These are phyloP conservation scores for Scleromitrula shiraiana DNA, from an alignment of 2,329 filamentous ascomycete species.

Conservation along the genomic window DNA sequence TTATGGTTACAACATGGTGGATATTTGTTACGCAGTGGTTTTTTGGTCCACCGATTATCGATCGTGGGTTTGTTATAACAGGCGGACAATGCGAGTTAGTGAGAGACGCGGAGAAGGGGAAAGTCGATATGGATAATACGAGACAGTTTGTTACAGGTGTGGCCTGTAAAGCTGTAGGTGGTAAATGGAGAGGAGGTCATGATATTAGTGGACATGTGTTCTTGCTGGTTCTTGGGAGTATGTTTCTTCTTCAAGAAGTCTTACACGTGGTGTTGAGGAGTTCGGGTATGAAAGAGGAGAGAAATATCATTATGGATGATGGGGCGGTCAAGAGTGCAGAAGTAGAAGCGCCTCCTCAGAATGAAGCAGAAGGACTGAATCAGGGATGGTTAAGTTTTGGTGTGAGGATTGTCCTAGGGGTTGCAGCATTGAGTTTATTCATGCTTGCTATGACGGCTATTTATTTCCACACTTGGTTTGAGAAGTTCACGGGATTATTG, in stretches of 20 bases:
- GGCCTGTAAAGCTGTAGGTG: conserved; percentile 76
- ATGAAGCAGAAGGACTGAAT: conserved; percentile 11
- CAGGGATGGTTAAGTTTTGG: conserved; percentile 36
- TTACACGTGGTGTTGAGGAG: conserved; percentile 48
- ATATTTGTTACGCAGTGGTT: conserved; percentile 90
- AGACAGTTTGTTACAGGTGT: conserved; percentile 59
- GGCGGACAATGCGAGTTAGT: conserved; percentile 73
- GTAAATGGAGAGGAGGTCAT: conserved; percentile 85
- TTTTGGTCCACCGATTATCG: conserved; percentile 84
- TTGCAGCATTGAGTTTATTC: conserved; percentile 73
- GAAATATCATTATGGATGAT: conserved; percentile 57
- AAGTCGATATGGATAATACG: conserved; percentile 36
- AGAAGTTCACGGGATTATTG: conserved; percentile 58
- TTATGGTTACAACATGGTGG: conserved; percentile 69
- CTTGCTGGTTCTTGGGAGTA: conserved; percentile 75
- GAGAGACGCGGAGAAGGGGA: conserved; percentile 39
- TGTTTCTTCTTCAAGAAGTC: conserved; percentile 75
- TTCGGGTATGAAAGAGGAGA: conserved; percentile 46
- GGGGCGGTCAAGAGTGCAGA: conserved; percentile 55
- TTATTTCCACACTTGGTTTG: conserved; percentile 98
- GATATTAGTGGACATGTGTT: conserved; percentile 97
- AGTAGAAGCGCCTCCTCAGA: conserved; percentile 34
- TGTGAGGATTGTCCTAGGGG: conserved; percentile 48
- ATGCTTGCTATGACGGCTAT: conserved; percentile 98
- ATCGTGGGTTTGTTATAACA: conserved; percentile 80